phyloP scores from a whole-genome alignment of 768 basidiomycete genomes.

The Austroboletus eburneus region DNA sequence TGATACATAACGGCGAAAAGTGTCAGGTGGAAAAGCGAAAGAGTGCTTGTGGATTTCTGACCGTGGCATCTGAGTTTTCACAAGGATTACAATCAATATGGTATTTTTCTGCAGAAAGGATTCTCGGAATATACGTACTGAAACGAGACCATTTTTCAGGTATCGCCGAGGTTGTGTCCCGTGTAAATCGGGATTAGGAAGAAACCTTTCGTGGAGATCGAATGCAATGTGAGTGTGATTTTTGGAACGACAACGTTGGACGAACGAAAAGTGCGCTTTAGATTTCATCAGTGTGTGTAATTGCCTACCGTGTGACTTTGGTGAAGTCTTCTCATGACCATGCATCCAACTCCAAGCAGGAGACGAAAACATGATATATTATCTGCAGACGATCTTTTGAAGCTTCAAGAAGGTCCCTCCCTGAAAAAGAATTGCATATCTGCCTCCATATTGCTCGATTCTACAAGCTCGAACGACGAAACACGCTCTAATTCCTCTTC shows the following conservation, averaged over 20 bases:
- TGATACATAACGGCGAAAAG: slow-evolving; percentile 21
- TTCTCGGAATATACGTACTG: slow-evolving; percentile 42
- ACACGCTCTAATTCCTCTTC: slow-evolving; percentile 6
- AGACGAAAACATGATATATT: slow-evolving; percentile 20
- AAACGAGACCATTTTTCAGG: slow-evolving; percentile 61
- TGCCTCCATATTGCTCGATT: slow-evolving; percentile 1
- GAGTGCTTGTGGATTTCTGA: slow-evolving; percentile 36
- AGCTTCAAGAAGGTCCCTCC: slow-evolving; percentile 39
- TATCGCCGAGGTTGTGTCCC: neutral
- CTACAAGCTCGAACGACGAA: neutral
- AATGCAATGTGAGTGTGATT: too few species aligned
- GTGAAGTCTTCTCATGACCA: neutral
- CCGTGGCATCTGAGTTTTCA: slow-evolving; percentile 85
- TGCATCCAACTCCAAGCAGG: neutral
- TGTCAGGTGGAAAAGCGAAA: neutral
- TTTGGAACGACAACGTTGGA: too few species aligned
- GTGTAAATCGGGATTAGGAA: too few species aligned
- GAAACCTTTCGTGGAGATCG: too few species aligned
- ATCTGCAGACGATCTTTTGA: slow-evolving; percentile 46
- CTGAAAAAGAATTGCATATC: slow-evolving; percentile 33
- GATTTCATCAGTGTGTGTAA: too few species aligned
- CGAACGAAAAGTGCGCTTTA: too few species aligned
- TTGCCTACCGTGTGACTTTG: slow-evolving; percentile 2
- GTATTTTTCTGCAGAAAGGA: neutral
- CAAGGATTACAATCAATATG: neutral